Base-by-base conservation (phyloP, 2,329 filamentous ascomycete species). In the Ophiocordyceps camponoti-saundersi region DNA sequence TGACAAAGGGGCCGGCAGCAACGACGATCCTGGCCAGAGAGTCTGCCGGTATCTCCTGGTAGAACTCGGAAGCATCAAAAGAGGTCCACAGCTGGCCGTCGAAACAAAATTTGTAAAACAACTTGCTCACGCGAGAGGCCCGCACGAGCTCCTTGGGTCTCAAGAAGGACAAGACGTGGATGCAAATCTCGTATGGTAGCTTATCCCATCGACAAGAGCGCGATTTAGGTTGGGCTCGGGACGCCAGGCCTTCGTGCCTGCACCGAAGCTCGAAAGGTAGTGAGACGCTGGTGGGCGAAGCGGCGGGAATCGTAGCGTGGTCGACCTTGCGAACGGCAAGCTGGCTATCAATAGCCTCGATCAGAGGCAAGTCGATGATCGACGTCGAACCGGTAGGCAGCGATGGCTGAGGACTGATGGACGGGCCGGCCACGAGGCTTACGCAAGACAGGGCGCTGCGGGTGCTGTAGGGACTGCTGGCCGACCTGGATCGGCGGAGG, bases 11-110 rank as follows among this genome's bases (percentile, higher is more conserved):
- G 0, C 90, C 92, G 1, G 88, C 87, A 3, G 80, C 73, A 1
- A 80, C 77, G 57, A 96, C 88, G 51, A 96, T 88, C 57, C 83
- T 87, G 48, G 88, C 78, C 44, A 98, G 67, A 1, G 85, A 85
- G 52, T 85, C 80, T 21, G 84, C 85, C 0, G 90, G 82, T 52
- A 96, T 96, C 46, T 88, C 77, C 52, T 75, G 77, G 59, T 96
- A 95, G 62, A 90, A 96, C 45, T 85, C 80, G 8, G 87, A 82
- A 2, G 85, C 79, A 60, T 96, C 88, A 44, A 96, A 73, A 41
- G 75, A 78, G 3, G 79, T 80, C 92, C 92, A 98, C 16, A 96
- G 67, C 65, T 98, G 92, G 2, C 92, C 92, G 61, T 98, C 90
- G 56, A 90, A 95, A 65, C 90, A 95, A 64, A 85, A 79, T 44